Evolutionary conservation across 768 basidiomycete species (phyloP), one percentile per base, ranked within the genome.

Genomic region (Tulasnella sp.): DNA sequence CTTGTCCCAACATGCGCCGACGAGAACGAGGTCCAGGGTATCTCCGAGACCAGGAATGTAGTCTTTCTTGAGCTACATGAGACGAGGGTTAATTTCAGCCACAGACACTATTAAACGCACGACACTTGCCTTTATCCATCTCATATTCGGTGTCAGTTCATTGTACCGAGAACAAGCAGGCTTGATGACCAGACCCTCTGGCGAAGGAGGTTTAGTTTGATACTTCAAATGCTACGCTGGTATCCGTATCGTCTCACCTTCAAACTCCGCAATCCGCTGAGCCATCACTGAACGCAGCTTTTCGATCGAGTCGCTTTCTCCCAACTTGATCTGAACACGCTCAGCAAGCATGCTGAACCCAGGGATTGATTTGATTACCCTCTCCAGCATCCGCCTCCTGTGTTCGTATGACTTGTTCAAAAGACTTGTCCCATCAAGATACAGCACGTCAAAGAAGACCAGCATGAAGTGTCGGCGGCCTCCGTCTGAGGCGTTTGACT

Each of bases 11-110:
- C 84, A 81, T 22, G 88, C 92, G 1, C 87, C 95, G 22, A 96
- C 80, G 39, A 96, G 77, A 3, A 88, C 87, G 72, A 96, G 83
- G 78, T 95, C 92, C 17, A 95, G 75, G 5, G 86, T 84, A 78
- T 98, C 95, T 0, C 93, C 92, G 62, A 90, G 84, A 4, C 90
- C 90, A 0, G 88, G 87, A 42, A 98, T 92, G 74, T 96, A 96
- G 78, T 98, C 95, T 77, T 85, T 87, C 82, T 94, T 93, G 65
- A 93, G 77, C 84, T 86, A 64, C 16, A 35, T 22, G 37, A 8
- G 9, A 39, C 36, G 29, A 71, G 42, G 8, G 69, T 12, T 17
- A 5, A 34, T 34, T 16, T n/a, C 36, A 62, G 67, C 17, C 47
- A 44, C 22, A 29, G 32, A 19, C 11, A 0, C 59, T 63, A 1